Percentiles rank a stretch among this genome's conserved stretches.
phyloP scores from a whole-genome alignment of 768 basidiomycete genomes.

The Gyrodon lividus region DNA sequence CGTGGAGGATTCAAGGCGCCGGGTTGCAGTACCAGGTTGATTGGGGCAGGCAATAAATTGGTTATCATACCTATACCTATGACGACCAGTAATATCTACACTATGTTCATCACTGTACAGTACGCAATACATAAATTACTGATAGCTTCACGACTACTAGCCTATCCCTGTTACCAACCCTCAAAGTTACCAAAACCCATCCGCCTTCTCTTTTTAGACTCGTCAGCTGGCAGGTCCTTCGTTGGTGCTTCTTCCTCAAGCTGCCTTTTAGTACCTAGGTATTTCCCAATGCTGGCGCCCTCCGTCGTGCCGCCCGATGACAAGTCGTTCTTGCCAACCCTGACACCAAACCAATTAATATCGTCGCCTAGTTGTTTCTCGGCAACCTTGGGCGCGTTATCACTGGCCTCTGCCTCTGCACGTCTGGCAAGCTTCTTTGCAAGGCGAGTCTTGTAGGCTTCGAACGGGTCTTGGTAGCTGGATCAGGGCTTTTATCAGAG shows the following conservation, averaged over 20 bases:
- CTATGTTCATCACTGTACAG: slow-evolving; percentile 10
- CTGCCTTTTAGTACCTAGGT: slow-evolving; percentile 59
- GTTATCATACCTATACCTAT: not conserved
- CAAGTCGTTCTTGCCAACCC: slow-evolving; percentile 56
- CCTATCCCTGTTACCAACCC: slow-evolving; percentile 54
- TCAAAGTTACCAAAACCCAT: slow-evolving; percentile 91
- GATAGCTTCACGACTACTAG: not conserved
- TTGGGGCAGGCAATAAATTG: not conserved
- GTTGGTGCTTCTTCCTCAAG: slow-evolving; percentile 26
- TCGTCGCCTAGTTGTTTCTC: slow-evolving; percentile 65
- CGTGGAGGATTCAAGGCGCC: slow-evolving; percentile 1
- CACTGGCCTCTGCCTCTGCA: slow-evolving; percentile 37
- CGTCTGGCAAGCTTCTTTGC: slow-evolving; percentile 66
- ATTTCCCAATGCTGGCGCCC: slow-evolving; percentile 70
- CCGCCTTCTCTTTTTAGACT: slow-evolving; percentile 76
- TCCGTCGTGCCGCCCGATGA: slow-evolving; percentile 29
- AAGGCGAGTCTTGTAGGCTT: slow-evolving; percentile 83
- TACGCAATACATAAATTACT: slow-evolving; percentile 1
- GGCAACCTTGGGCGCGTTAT: slow-evolving; percentile 27
- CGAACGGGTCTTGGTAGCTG: slow-evolving; percentile 94
- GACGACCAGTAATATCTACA: slow-evolving; percentile 5
- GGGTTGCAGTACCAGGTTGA: slow-evolving; percentile 26
- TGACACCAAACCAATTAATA: slow-evolving; percentile 87
- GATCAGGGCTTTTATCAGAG: slow-evolving; percentile 7
- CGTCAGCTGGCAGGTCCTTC: slow-evolving; percentile 32